phyloP scores from a whole-genome alignment of 2,329 filamentous ascomycete species.

The Pseudopithomyces maydicus region DNA sequence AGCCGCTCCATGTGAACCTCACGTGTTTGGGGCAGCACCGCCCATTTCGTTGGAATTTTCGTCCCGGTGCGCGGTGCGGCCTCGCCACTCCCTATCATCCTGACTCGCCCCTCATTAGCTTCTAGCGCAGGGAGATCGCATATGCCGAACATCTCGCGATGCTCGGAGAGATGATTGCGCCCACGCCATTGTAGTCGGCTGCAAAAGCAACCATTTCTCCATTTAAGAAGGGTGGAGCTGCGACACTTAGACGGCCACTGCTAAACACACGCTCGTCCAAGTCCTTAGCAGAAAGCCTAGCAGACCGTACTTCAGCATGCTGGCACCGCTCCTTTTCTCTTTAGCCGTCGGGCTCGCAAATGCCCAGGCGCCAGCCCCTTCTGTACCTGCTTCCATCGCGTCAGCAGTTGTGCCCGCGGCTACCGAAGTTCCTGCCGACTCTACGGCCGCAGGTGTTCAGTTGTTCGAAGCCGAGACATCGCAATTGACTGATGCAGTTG shows the following conservation, averaged over 20 bases:
- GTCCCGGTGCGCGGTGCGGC: neutral
- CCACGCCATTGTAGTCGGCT: neutral
- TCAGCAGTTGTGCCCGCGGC: constrained; percentile 27
- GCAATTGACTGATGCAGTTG: constrained; percentile 32
- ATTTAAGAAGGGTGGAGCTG: neutral
- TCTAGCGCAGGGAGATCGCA: neutral
- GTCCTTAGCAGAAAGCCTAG: neutral
- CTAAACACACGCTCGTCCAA: neutral
- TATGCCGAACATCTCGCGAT: constrained; percentile 4
- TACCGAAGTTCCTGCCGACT: constrained; percentile 23
- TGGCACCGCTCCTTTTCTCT: constrained; percentile 17
- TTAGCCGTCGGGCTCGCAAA: constrained; percentile 16
- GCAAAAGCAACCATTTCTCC: neutral
- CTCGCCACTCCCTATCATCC: neutral
- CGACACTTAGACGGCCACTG: neutral
- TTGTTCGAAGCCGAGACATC: constrained; percentile 27
- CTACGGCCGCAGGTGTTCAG: constrained; percentile 24
- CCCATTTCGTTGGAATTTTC: neutral
- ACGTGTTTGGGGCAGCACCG: neutral
- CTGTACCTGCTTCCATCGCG: constrained; percentile 16
- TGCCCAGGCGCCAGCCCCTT: constrained; percentile 20
- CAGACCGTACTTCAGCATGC: constrained; percentile 18
- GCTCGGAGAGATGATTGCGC: neutral
- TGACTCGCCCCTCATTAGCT: neutral
- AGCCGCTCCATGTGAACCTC: neutral